These are phyloP conservation scores for Plasmodium knowlesi DNA, from an alignment of 169 alveolate genomes.

Conservation along the genomic window DNA sequence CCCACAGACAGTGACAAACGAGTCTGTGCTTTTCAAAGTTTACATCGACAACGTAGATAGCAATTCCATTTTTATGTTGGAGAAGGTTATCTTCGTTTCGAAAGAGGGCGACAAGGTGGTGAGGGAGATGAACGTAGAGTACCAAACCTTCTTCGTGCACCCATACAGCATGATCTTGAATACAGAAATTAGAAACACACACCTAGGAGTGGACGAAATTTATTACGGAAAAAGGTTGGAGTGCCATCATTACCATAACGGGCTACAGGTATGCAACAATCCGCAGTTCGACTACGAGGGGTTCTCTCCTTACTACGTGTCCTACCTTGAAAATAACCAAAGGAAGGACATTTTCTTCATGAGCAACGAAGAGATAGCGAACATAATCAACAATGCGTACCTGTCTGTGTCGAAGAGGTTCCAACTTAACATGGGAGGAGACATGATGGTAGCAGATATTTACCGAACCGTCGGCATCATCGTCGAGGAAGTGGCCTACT, in stretches of 20 bases:
- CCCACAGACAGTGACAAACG: neutral
- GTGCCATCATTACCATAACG: slow-evolving; percentile 42
- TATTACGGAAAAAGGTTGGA: slow-evolving; percentile 2
- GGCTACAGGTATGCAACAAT: slow-evolving; percentile 25
- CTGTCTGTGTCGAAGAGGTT: slow-evolving; percentile 16
- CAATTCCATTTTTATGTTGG: slow-evolving; percentile 58
- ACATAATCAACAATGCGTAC: neutral
- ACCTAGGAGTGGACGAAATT: neutral
- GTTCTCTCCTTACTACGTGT: slow-evolving; percentile 44
- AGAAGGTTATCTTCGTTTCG: slow-evolving; percentile 54
- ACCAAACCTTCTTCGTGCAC: slow-evolving; percentile 72
- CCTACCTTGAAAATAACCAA: slow-evolving; percentile 60
- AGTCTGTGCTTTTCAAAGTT: neutral
- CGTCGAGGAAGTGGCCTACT: slow-evolving; percentile 25
- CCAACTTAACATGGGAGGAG: slow-evolving; percentile 26
- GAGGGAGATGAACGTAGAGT: slow-evolving; percentile 67
- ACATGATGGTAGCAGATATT: slow-evolving; percentile 24
- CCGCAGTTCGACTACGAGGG: slow-evolving; percentile 11
- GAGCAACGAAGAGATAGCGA: slow-evolving; percentile 8
- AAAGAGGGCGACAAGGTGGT: slow-evolving; percentile 23
- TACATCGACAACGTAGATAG: slow-evolving; percentile 28
- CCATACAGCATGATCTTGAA: slow-evolving; percentile 19
- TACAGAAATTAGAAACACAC: neutral
- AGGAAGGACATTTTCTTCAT: slow-evolving; percentile 52
- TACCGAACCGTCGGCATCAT: slow-evolving; percentile 16